Conservation (phyloP, 2,329 filamentous ascomycete species). For the Apiospora hydei region DNA sequence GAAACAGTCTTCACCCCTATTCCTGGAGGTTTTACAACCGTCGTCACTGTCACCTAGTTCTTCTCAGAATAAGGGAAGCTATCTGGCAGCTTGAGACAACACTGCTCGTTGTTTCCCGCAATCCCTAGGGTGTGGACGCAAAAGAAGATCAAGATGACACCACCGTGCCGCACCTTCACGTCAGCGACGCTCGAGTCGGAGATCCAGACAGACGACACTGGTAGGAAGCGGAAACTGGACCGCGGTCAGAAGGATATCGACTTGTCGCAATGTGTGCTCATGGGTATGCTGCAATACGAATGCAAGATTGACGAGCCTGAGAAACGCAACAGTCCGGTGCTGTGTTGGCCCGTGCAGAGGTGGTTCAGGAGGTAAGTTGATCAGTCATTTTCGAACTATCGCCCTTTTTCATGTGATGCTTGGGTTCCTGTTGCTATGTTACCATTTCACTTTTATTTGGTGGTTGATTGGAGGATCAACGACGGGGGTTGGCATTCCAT, state of each 20-base stretch:
- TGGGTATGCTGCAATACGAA: slow-evolving; percentile 67
- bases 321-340: slow-evolving; percentile 53
- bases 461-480: slow-evolving; percentile 16
- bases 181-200: slow-evolving; percentile 57
- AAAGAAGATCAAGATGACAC: slow-evolving; percentile 55
- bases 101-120: not conserved
- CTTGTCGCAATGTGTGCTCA: slow-evolving; percentile 61
- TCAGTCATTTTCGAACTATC: slow-evolving; percentile 24
- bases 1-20: not conserved
- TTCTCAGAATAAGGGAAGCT: not conserved
- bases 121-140: not conserved
- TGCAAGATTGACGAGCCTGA: slow-evolving; percentile 61
- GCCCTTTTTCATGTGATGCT: slow-evolving; percentile 3
- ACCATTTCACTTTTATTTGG: not conserved
- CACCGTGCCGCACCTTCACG: slow-evolving; percentile 63
- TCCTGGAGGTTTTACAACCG: not conserved
- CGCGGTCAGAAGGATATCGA: slow-evolving; percentile 51
- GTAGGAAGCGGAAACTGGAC: slow-evolving; percentile 60
- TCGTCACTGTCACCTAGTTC: not conserved
- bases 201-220: slow-evolving; percentile 56
- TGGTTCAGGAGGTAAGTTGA: slow-evolving; percentile 64
- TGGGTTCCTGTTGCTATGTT: not conserved
- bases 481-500: no score
- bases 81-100: not conserved
- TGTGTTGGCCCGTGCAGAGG: slow-evolving; percentile 64